Evolutionary conservation across 305 asterid genomes (phyloP).

Genomic region (Petunia hybrid): DNA sequence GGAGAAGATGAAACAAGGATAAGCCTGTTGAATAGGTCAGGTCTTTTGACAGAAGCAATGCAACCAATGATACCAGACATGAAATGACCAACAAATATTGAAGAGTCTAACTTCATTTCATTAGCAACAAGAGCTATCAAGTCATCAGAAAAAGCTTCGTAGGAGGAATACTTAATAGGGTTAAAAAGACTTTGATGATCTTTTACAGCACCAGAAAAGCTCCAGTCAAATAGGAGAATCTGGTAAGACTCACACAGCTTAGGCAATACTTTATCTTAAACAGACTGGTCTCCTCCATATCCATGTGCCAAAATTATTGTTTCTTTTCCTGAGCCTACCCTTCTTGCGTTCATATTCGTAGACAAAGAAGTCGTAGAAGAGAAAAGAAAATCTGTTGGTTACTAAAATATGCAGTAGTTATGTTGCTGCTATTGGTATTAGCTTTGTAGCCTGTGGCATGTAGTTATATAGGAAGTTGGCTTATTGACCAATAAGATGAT

Average conservation of each 20-base stretch:
- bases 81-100: constrained; percentile 77
- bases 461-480: constrained; percentile 39
- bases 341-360: constrained; percentile 62
- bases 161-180: constrained; percentile 53
- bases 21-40: constrained; percentile 63
- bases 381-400: neutral
- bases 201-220: constrained; percentile 68
- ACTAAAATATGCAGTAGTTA: neutral
- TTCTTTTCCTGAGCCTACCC: constrained; percentile 59
- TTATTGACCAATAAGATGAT: neutral
- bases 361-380: constrained; percentile 34
- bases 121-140: constrained; percentile 56
- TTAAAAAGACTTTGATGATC: constrained; percentile 53
- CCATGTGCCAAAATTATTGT: constrained; percentile 78
- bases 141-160: constrained; percentile 79
- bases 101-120: constrained; percentile 64
- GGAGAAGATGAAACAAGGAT: constrained; percentile 72
- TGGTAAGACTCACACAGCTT: constrained; percentile 48
- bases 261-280: constrained; percentile 71
- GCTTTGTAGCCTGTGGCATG: neutral
- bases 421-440: neutral
- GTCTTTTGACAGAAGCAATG: constrained; percentile 74
- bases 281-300: constrained; percentile 77
- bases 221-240: constrained; percentile 75
- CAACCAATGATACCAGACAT: constrained; percentile 92